A percentile compares a stretch with the other conserved stretches of the same genome.
These are phyloP conservation scores for Gloeopeniophorella convolvens DNA, from an alignment of 768 basidiomycete genomes.

Conservation along the genomic window DNA sequence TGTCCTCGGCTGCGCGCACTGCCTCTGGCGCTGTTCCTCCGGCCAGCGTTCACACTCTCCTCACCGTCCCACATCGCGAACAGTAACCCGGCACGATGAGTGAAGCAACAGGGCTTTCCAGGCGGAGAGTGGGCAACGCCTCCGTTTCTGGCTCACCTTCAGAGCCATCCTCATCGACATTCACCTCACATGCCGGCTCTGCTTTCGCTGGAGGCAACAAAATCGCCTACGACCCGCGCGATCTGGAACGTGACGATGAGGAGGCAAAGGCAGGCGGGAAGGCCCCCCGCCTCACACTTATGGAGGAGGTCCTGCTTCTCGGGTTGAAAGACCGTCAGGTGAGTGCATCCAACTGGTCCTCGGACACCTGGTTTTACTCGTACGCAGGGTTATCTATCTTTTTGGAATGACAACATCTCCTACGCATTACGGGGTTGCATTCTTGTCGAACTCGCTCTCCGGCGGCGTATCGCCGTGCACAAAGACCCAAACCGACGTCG, in stretches of 20 bases:
- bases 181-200: constrained; percentile 54
- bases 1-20: not conserved
- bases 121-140: constrained; percentile 45
- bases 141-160: constrained; percentile 33
- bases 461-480: constrained; percentile 87
- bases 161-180: constrained; percentile 30
- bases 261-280: constrained; percentile 60
- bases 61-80: not conserved
- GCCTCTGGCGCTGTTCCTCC: not conserved
- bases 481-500: constrained; percentile 74
- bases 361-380: constrained; percentile 1
- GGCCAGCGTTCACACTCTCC: not conserved
- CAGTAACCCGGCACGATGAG: constrained; percentile 5
- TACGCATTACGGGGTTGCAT: constrained; percentile 99
- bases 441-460: constrained; percentile 92
- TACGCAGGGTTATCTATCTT: constrained; percentile 82
- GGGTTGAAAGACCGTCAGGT: constrained; percentile 98
- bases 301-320: constrained; percentile 93
- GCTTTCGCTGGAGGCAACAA: constrained; percentile 83
- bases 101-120: constrained; percentile 39
- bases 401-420: constrained; percentile 99
- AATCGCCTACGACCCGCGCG: constrained; percentile 91
- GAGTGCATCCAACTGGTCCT: constrained; percentile 21
- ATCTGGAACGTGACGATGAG: constrained; percentile 67
- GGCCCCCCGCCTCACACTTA: constrained; percentile 82